Conservation (phyloP, 2,329 filamentous ascomycete genomes). For the Dothideomycetidae sp. region DNA sequence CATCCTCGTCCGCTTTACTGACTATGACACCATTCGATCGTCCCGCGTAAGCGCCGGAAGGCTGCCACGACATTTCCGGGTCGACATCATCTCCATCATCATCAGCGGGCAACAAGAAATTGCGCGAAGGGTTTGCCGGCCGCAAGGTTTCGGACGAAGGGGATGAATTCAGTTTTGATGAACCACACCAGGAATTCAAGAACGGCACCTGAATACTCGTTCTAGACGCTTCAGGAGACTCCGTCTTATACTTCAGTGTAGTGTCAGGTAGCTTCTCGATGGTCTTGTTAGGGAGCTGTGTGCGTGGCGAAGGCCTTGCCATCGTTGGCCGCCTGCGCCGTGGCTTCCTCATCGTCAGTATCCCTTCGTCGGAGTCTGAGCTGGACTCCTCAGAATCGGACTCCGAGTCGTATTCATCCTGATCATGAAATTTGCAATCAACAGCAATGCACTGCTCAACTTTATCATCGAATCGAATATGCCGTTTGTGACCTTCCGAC, state of each 20-base stretch:
- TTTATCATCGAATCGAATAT: conserved; percentile 94
- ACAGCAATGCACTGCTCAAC: conserved; percentile 93
- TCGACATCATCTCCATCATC: conserved; percentile 37
- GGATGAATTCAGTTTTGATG: conserved; percentile 47
- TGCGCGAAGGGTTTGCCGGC: conserved; percentile 51
- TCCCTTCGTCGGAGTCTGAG: conserved; percentile 49
- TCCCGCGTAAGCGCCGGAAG: conserved; percentile 23
- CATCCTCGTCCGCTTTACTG: conserved; percentile 40
- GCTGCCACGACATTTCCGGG: conserved; percentile 32
- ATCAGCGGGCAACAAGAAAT: conserved; percentile 42
- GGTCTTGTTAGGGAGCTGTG: conserved; percentile 52
- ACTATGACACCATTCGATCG: conserved; percentile 24
- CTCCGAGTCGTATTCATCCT: conserved; percentile 42
- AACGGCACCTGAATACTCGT: conserved; percentile 25
- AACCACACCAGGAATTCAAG: conserved; percentile 25
- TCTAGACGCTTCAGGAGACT: conserved; percentile 50
- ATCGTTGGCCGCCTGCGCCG: conserved; percentile 37
- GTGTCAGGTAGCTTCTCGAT: conserved; percentile 82
- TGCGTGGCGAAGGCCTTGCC: conserved; percentile 32
- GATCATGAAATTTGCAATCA: conserved; percentile 67
- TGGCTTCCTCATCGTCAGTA: conserved; percentile 68
- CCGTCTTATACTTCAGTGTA: conserved; percentile 69
- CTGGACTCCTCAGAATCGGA: conserved; percentile 34
- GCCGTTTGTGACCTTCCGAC: conserved; percentile 51
- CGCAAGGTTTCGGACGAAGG: conserved; percentile 72